phyloP scores from a whole-genome alignment of 176 grass and related monocot species.

The Phragmites australis region DNA sequence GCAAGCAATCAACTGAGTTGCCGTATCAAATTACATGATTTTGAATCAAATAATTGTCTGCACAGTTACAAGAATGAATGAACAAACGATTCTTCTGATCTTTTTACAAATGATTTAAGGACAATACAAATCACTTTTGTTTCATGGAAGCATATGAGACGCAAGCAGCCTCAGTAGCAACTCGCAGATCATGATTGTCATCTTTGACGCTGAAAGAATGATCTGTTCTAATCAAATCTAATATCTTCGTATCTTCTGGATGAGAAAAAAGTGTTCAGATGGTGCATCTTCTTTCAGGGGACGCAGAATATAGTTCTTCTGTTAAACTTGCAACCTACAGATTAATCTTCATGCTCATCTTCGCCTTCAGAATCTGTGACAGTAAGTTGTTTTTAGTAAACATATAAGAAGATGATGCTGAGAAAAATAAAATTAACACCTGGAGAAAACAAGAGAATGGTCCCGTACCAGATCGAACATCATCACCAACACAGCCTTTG shows the following conservation, averaged over 20 bases:
- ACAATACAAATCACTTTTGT: conserved; percentile 21
- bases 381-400: conserved; percentile 29
- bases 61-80: conserved; percentile 27
- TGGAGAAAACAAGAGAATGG: conserved; percentile 9
- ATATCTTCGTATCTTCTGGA: conserved; percentile 30
- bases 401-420: neutral
- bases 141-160: conserved; percentile 6
- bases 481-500: conserved; percentile 65
- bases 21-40: neutral
- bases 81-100: neutral
- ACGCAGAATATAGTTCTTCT: conserved; percentile 28
- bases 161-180: conserved; percentile 9
- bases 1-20: neutral
- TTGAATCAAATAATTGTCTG: conserved; percentile 29
- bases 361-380: conserved; percentile 91
- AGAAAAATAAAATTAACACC: conserved; percentile 7
- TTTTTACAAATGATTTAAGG: conserved; percentile 30
- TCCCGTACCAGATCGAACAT: conserved; percentile 82
- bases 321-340: neutral
- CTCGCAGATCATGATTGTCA: conserved; percentile 1
- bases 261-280: neutral
- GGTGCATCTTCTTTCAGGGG: conserved; percentile 26
- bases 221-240: conserved; percentile 32
- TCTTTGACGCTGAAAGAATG: conserved; percentile 34
- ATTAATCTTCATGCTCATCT: conserved; percentile 78